Conservation (phyloP, 1,139 yeast genomes). For the Pichia sp. region DNA sequence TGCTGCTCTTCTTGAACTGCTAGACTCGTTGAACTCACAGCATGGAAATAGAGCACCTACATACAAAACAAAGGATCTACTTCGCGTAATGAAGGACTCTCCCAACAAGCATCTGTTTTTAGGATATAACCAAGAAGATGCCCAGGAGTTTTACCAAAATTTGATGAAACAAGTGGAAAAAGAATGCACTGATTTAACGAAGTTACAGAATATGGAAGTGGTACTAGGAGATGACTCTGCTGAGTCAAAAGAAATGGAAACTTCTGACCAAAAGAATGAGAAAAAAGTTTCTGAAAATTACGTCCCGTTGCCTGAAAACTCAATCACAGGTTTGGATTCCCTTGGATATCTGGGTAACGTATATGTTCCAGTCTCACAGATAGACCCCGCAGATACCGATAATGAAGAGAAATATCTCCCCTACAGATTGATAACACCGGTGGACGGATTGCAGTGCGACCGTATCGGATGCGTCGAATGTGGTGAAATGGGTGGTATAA, state of each 20-base stretch:
- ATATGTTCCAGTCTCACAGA: constrained; percentile 66
- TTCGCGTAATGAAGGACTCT: constrained; percentile 72
- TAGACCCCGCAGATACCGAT: constrained; percentile 56
- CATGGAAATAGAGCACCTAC: constrained; percentile 54
- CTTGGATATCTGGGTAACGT: constrained; percentile 58
- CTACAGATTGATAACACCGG: constrained; percentile 69
- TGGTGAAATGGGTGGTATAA: constrained; percentile 90
- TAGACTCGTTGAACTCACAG: constrained; percentile 52
- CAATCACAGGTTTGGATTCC: constrained; percentile 44
- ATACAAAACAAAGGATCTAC: constrained; percentile 60
- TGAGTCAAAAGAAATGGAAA: not conserved
- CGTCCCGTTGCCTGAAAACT: constrained; percentile 17
- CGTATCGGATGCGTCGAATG: constrained; percentile 84
- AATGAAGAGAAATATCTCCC: constrained; percentile 44
- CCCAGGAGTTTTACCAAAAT: constrained; percentile 88
- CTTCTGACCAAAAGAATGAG: constrained; percentile 1
- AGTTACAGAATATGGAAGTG: not conserved
- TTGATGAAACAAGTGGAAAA: constrained; percentile 68
- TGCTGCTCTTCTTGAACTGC: constrained; percentile 44
- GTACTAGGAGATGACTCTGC: not conserved
- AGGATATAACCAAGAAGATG: constrained; percentile 91
- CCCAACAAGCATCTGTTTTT: constrained; percentile 71
- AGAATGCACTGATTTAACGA: constrained; percentile 37
- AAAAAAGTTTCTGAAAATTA: constrained; percentile 24
- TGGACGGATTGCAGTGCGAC: constrained; percentile 82